Conservation (phyloP, 805 yeast genomes). For the Saccharomycopsis oosterbeekiorum region DNA sequence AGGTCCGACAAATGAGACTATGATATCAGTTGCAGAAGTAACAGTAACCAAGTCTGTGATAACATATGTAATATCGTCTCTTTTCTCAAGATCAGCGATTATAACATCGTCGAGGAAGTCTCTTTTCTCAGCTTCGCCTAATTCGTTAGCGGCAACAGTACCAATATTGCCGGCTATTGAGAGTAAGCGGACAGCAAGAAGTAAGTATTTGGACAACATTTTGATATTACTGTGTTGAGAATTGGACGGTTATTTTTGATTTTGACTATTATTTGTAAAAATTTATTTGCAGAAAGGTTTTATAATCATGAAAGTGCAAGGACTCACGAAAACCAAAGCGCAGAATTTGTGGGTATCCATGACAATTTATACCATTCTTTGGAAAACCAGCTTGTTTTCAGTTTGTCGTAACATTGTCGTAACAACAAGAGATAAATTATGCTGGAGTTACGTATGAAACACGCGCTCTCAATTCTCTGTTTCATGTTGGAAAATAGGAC, state of each 20-base stretch:
- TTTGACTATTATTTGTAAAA: neutral
- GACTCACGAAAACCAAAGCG: too few species aligned
- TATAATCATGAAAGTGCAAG: too few species aligned
- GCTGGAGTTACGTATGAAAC: neutral
- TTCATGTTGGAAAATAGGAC: neutral
- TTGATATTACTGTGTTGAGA: neutral
- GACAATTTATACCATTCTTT: neutral
- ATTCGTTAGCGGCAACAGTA: neutral
- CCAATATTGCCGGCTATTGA: neutral
- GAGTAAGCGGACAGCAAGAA: neutral
- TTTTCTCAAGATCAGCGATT: constrained; percentile 1
- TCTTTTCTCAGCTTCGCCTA: neutral
- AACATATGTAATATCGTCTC: constrained; percentile 5
- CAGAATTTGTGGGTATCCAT: neutral
- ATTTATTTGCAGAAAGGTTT: too few species aligned
- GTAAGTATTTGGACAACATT: neutral
- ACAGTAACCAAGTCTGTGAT: constrained; percentile 7
- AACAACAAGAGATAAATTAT: too few species aligned
- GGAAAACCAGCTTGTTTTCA: neutral
- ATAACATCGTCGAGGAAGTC: neutral
- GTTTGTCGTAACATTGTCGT: neutral
- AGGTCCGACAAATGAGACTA: constrained; percentile 5
- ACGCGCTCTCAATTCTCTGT: neutral
- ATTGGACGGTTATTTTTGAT: neutral
- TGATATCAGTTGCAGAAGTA: constrained; percentile 4